phyloP scores from a whole-genome alignment of 495 filamentous ascomycete genomes.

The Ramalina intermedia region DNA sequence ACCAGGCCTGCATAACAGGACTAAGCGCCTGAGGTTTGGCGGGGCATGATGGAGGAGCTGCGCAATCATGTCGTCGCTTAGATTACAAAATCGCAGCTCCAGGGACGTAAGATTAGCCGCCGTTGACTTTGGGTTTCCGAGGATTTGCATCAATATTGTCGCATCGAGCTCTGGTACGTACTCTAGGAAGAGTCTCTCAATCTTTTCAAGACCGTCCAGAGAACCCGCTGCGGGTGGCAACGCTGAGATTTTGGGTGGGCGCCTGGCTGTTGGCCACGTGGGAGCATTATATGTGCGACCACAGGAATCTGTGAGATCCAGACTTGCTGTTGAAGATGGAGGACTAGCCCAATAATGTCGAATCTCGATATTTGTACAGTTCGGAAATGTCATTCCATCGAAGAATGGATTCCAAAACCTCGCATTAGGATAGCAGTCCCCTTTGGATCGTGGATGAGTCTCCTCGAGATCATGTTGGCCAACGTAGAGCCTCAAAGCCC shows the following conservation, averaged over 20 bases:
- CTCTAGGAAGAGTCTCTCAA: slow-evolving; percentile 9
- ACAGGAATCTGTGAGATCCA: background rate
- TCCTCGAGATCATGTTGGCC: slow-evolving; percentile 11
- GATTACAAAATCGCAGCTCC: slow-evolving; percentile 10
- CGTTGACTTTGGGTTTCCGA: slow-evolving; percentile 10
- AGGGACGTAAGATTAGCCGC: slow-evolving; percentile 7
- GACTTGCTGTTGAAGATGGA: slow-evolving; percentile 2
- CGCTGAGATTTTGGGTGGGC: too few species aligned
- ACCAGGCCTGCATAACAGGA: slow-evolving; percentile 3
- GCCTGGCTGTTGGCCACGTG: too few species aligned
- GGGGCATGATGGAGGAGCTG: slow-evolving; percentile 10
- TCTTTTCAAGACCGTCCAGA: slow-evolving; percentile 7
- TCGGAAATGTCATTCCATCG: slow-evolving; percentile 13
- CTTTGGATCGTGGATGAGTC: slow-evolving; percentile 1
- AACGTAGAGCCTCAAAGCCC: slow-evolving; percentile 18
- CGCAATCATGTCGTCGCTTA: slow-evolving; percentile 4
- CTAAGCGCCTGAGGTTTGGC: slow-evolving; percentile 10
- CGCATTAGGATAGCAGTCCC: slow-evolving; percentile 14
- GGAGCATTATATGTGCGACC: background rate
- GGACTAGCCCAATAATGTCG: slow-evolving; percentile 9
- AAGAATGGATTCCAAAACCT: slow-evolving; percentile 23
- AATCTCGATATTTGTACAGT: slow-evolving; percentile 10
- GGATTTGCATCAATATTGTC: slow-evolving; percentile 6
- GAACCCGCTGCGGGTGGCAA: too few species aligned
- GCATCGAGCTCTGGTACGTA: slow-evolving; percentile 9